Percentiles rank a stretch among this genome's conserved stretches.
Evolutionary conservation across 202 grass and related monocot genomes (phyloP).

Genomic region (Saccharum hybrid): DNA sequence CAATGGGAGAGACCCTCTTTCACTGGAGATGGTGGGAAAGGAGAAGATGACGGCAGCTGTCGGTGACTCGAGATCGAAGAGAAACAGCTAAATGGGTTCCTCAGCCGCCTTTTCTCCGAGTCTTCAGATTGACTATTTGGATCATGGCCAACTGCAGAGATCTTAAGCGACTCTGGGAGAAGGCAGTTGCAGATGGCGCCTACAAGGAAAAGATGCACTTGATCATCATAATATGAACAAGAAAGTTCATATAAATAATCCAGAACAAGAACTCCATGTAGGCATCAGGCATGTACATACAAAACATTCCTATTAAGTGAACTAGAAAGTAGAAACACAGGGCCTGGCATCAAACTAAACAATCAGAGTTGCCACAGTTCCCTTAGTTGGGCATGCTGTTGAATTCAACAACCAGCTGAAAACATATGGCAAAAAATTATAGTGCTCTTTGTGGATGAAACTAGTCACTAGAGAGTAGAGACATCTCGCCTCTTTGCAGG

Average conservation of each 20-base stretch:
- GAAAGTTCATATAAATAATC: neutral
- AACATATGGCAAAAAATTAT: too few species aligned
- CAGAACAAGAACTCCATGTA: neutral
- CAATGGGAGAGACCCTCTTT: conserved; percentile 51
- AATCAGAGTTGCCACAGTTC: neutral
- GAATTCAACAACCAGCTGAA: too few species aligned
- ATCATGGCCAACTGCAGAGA: conserved; percentile 76
- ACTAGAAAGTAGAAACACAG: neutral
- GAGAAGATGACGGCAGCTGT: conserved; percentile 61
- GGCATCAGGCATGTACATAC: neutral
- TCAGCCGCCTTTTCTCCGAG: conserved; percentile 67
- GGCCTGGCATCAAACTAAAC: neutral
- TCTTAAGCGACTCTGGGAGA: conserved; percentile 87
- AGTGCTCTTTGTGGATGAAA: too few species aligned
- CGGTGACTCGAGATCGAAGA: conserved; percentile 90
- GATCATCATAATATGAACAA: conserved; percentile 3
- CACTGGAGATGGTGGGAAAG: conserved; percentile 69
- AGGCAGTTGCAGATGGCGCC: conserved; percentile 95
- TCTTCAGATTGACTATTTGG: conserved; percentile 70
- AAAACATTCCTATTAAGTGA: neutral
- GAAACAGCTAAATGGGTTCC: conserved; percentile 80
- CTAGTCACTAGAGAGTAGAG: neutral
- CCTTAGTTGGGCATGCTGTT: neutral
- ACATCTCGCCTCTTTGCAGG: neutral
- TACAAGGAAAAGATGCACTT: conserved; percentile 39